phyloP scores from a whole-genome alignment of 2,329 filamentous ascomycete species.

The Neoscytalidium dimidiatum region DNA sequence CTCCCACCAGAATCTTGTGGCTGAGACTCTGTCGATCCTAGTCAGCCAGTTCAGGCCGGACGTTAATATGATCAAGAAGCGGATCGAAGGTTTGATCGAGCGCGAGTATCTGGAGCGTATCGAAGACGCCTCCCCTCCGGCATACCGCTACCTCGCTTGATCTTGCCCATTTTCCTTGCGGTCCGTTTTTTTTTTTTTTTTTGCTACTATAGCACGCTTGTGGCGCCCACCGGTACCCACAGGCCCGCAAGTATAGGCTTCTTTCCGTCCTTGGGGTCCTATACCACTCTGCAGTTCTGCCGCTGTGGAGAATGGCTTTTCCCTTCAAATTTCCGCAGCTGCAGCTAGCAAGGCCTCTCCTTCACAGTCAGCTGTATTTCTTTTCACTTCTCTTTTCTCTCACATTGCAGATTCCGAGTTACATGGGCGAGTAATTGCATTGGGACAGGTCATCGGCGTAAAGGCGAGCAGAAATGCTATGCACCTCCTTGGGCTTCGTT shows the following conservation, averaged over 20 bases:
- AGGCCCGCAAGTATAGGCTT: not conserved
- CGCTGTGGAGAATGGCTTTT: not conserved
- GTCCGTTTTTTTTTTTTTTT: not conserved
- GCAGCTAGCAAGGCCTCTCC: not conserved
- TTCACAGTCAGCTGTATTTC: not conserved
- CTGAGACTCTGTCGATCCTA: conserved; percentile 72
- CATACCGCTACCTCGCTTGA: conserved; percentile 73
- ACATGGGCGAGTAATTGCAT: conserved; percentile 1
- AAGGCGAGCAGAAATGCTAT: not conserved
- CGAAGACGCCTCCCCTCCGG: conserved; percentile 63
- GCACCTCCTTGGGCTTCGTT: not conserved
- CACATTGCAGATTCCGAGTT: not conserved
- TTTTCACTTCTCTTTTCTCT: not conserved
- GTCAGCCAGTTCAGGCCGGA: conserved; percentile 73
- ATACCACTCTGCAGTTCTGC: not conserved
- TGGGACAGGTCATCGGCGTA: conserved; percentile 5
- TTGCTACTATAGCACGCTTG: not conserved
- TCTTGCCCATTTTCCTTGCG: not conserved
- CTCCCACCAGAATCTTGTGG: conserved; percentile 67
- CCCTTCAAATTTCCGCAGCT: not conserved
- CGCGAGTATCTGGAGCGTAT: conserved; percentile 77
- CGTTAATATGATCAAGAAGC: conserved; percentile 74
- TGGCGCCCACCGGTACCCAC: not conserved
- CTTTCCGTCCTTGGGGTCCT: not conserved
- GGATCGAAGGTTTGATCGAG: conserved; percentile 75